A percentile compares a stretch with the other conserved stretches of the same genome.
phyloP scores from a whole-genome alignment of 306 rosid species.

The Vigna hirtella region DNA sequence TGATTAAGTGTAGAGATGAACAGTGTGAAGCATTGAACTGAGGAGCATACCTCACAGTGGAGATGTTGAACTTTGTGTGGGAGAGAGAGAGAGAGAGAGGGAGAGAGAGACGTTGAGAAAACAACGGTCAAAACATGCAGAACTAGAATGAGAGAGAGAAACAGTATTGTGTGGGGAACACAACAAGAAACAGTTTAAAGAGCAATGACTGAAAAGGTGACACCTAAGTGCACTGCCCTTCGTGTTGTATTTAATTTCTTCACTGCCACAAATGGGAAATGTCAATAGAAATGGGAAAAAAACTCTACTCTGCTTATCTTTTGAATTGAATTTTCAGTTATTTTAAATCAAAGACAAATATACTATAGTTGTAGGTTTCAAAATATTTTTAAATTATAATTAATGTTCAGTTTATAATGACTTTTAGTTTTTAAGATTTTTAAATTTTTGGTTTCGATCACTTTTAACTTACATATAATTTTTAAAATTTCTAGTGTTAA shows the following conservation, averaged over 20 bases:
- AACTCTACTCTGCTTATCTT: neutral
- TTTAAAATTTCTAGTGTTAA: no score
- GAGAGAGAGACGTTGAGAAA: constrained; percentile 63
- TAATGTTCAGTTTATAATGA: no score
- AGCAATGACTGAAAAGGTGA: constrained; percentile 3
- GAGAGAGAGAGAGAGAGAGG: constrained; percentile 14
- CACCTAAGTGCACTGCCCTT: constrained; percentile 33
- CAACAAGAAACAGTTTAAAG: constrained; percentile 34
- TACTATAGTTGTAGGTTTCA: neutral
- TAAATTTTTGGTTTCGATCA: no score
- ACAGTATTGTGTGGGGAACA: constrained; percentile 7
- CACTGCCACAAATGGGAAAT: constrained; percentile 35
- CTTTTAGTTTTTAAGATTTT: no score
- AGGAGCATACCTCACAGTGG: constrained; percentile 49
- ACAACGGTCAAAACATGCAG: constrained; percentile 70
- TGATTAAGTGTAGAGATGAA: neutral
- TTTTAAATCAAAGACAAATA: neutral
- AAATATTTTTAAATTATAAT: no score
- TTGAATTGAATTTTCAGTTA: neutral
- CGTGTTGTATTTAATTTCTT: neutral
- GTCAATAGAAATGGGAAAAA: neutral
- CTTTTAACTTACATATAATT: no score
- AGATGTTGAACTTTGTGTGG: neutral
- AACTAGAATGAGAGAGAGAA: neutral
- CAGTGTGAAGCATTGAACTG: constrained; percentile 26